phyloP scores from a whole-genome alignment of 73 alveolate genomes.

The Stentor coeruleus region DNA sequence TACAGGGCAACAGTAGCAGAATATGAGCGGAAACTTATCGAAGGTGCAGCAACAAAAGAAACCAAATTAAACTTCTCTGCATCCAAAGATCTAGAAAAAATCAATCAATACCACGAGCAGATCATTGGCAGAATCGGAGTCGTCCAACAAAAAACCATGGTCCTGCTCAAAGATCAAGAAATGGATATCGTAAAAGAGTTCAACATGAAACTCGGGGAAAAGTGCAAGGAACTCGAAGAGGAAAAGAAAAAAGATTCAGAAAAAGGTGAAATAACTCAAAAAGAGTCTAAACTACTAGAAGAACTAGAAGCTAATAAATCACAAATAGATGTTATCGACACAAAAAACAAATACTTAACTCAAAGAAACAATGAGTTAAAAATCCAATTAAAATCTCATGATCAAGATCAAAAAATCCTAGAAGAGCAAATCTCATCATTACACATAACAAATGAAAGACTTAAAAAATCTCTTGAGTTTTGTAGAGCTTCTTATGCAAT shows the following conservation, averaged over 20 bases:
- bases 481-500: neutral
- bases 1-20: constrained; percentile 67
- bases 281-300: constrained; percentile 3
- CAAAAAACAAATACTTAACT: constrained; percentile 50
- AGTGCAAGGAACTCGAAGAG: constrained; percentile 4
- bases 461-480: constrained; percentile 48
- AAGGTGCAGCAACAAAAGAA: constrained; percentile 48
- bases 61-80: neutral
- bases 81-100: constrained; percentile 41
- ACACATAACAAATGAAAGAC: constrained; percentile 54
- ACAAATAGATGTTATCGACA: constrained; percentile 59
- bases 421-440: constrained; percentile 48
- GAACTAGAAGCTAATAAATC: constrained; percentile 55
- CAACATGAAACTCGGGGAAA: constrained; percentile 37
- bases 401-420: constrained; percentile 56
- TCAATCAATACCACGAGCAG: constrained; percentile 37
- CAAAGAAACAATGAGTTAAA: constrained; percentile 62
- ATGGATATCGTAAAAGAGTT: constrained; percentile 59
- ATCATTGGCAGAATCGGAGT: constrained; percentile 47
- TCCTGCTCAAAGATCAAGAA: constrained; percentile 58
- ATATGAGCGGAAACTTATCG: constrained; percentile 52
- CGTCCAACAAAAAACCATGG: constrained; percentile 50
- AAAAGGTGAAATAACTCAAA: neutral
- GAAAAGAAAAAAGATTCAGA: neutral
- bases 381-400: constrained; percentile 52